phyloP scores from a whole-genome alignment of 83 land plant species.

The Thuja plicata region DNA sequence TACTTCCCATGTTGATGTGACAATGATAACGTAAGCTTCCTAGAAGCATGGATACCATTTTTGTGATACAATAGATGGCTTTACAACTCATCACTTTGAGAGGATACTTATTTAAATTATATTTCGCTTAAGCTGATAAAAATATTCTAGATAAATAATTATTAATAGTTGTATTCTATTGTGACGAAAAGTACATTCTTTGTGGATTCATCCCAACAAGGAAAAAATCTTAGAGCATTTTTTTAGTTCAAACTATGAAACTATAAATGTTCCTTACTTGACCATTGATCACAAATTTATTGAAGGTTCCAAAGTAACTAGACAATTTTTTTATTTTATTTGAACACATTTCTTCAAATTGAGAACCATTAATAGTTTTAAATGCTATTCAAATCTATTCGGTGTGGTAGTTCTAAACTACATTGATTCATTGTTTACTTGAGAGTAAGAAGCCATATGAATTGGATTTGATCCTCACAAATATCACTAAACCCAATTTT shows the following conservation, averaged over 20 bases:
- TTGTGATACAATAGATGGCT: too few species aligned
- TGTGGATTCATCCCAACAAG: slow-evolving; percentile 95
- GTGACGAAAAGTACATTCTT: not conserved
- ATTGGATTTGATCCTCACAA: not conserved
- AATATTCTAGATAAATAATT: not conserved
- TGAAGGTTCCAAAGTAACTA: slow-evolving; percentile 20
- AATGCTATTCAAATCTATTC: not conserved
- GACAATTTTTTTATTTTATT: not conserved
- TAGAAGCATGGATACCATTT: not conserved
- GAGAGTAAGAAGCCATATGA: not conserved
- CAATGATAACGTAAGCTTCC: not conserved
- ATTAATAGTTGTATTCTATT: not conserved
- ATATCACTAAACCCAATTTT: not conserved
- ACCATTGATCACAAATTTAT: slow-evolving; percentile 70
- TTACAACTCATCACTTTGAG: not conserved
- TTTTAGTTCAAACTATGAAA: slow-evolving; percentile 91
- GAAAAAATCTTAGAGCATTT: slow-evolving; percentile 94
- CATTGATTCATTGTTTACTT: not conserved
- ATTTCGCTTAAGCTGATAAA: not conserved
- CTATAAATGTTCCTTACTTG: slow-evolving; percentile 80
- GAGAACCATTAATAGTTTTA: not conserved
- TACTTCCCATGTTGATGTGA: too few species aligned
- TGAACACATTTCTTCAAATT: not conserved
- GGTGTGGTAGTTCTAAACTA: not conserved
- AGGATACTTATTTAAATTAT: slow-evolving; percentile 1